Percentiles rank a stretch among this genome's conserved stretches.
Conservation (phyloP, 257 asterid genomes). For the Solanum clarkiae region DNA sequence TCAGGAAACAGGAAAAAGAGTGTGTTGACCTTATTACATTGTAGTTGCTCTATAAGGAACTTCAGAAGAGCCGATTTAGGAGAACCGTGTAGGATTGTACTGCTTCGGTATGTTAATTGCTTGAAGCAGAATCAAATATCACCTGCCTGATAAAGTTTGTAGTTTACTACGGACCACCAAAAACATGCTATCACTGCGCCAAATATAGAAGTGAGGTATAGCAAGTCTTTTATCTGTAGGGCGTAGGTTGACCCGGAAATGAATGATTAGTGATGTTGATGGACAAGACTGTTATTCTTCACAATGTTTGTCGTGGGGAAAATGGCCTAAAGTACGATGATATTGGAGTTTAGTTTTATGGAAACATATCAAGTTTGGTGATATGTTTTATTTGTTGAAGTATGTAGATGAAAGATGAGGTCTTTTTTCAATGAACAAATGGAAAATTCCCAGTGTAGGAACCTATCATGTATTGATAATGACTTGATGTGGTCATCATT, state of each 20-base stretch:
- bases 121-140: not conserved
- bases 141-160: not conserved
- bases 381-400: not conserved
- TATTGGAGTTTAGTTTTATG: not conserved
- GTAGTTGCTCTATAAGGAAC: not conserved
- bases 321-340: not conserved
- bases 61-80: not conserved
- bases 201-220: not conserved
- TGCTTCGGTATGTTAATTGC: not conserved
- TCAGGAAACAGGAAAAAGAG: not conserved
- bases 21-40: not conserved
- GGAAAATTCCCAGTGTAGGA: not conserved
- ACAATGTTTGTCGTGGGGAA: not conserved
- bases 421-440: not conserved
- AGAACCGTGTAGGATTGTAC: not conserved
- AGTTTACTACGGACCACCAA: not conserved
- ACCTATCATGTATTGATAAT: not conserved
- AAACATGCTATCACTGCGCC: not conserved
- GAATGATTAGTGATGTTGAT: not conserved
- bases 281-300: not conserved
- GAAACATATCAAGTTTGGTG: not conserved
- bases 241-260: not conserved
- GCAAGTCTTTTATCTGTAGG: not conserved
- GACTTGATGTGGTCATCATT: not conserved
- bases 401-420: not conserved